phyloP scores from a whole-genome alignment of 257 asterid genomes.

The Haberlea rhodopensis region DNA sequence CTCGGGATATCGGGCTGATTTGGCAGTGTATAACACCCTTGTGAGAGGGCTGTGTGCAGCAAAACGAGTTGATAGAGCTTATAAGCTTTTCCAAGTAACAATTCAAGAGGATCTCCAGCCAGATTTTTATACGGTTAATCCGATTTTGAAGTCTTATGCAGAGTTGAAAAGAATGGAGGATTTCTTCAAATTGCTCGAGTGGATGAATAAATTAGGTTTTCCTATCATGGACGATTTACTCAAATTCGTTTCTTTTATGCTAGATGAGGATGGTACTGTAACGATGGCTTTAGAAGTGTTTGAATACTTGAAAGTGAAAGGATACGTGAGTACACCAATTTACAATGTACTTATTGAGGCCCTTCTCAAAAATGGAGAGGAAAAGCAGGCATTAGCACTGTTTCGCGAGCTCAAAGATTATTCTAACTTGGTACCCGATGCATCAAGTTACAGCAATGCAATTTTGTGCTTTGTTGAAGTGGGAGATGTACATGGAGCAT shows the following conservation, averaged over 20 bases:
- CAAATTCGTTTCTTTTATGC: slow-evolving; percentile 55
- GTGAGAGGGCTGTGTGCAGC: slow-evolving; percentile 73
- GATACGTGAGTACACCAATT: slow-evolving; percentile 42
- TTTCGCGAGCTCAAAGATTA: slow-evolving; percentile 52
- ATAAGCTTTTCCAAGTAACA: slow-evolving; percentile 66
- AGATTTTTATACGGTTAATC: slow-evolving; percentile 61
- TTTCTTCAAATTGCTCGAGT: slow-evolving; percentile 60
- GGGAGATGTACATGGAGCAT: slow-evolving; percentile 67
- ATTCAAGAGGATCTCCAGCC: slow-evolving; percentile 83
- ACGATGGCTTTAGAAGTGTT: slow-evolving; percentile 59
- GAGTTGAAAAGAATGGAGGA: slow-evolving; percentile 65
- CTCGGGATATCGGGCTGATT: slow-evolving; percentile 89
- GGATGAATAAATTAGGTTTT: slow-evolving; percentile 54
- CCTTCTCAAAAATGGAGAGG: slow-evolving; percentile 53
- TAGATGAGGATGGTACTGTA: slow-evolving; percentile 38
- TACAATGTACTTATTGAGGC: slow-evolving; percentile 75
- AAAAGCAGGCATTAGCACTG: slow-evolving; percentile 57
- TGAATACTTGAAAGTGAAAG: slow-evolving; percentile 47
- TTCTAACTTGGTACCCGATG: slow-evolving; percentile 47
- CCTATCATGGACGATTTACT: slow-evolving; percentile 44
- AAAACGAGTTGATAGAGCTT: slow-evolving; percentile 64
- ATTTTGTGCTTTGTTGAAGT: slow-evolving; percentile 52
- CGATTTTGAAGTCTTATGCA: slow-evolving; percentile 63
- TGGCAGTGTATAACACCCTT: slow-evolving; percentile 72
- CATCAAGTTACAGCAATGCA: slow-evolving; percentile 54